phyloP scores from a whole-genome alignment of 139 green algal species.

The Chlamydomonas eustigma region DNA sequence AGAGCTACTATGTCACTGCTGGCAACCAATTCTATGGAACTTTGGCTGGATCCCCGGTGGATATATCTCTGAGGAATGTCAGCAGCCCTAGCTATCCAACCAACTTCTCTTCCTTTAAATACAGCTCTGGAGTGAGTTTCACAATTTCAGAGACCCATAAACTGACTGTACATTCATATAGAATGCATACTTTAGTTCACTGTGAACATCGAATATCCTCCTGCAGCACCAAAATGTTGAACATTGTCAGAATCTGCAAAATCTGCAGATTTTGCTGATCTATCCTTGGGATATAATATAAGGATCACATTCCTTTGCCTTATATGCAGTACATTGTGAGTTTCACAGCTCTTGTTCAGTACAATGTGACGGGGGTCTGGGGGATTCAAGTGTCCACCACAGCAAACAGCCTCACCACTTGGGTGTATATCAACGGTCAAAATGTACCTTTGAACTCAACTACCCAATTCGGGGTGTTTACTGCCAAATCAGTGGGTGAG shows the following conservation, averaged over 20 bases:
- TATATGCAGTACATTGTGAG: not conserved
- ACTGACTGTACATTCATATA: not conserved
- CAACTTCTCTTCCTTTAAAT: not conserved
- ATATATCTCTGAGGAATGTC: not conserved
- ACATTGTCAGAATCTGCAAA: not conserved
- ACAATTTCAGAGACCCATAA: not conserved
- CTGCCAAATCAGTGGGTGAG: not conserved
- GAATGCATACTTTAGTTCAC: not conserved
- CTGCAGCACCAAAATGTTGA: no score
- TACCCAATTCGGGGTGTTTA: conserved; percentile 1
- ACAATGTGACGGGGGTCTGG: not conserved
- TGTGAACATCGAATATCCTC: not conserved
- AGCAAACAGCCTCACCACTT: not conserved
- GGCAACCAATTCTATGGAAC: not conserved
- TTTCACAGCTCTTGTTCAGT: not conserved
- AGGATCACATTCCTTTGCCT: not conserved
- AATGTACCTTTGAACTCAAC: conserved; percentile 1
- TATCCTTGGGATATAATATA: not conserved
- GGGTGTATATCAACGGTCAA: conserved; percentile 5
- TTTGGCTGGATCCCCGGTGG: not conserved
- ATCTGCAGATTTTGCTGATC: not conserved
- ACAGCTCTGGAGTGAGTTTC: not conserved
- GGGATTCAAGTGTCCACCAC: not conserved
- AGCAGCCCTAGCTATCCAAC: not conserved
- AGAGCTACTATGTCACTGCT: conserved; percentile 2